Evolutionary conservation across 257 asterid species (phyloP).

Genomic region (Schizonepeta tenuifolia): DNA sequence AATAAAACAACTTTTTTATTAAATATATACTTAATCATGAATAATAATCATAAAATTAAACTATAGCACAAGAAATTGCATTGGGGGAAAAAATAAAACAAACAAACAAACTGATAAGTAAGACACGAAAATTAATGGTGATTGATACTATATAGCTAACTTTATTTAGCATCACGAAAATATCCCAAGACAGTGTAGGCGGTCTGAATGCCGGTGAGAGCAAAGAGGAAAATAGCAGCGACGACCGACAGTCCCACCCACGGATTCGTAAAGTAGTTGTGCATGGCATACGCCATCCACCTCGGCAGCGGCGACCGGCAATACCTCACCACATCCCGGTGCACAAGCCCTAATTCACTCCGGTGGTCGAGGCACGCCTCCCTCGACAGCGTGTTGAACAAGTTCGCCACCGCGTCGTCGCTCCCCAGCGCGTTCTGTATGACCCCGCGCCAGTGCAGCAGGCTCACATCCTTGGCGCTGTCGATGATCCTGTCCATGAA

Average conservation of each 20-base stretch:
- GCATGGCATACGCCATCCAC: slow-evolving; percentile 41
- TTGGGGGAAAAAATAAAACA: too few relatives aligned
- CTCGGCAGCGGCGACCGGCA: slow-evolving; percentile 34
- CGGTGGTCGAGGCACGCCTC: slow-evolving; percentile 31
- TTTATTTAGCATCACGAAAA: too few relatives aligned
- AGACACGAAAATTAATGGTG: too few relatives aligned
- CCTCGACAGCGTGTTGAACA: slow-evolving; percentile 45
- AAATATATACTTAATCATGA: too few relatives aligned
- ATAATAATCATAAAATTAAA: too few relatives aligned
- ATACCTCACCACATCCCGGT: slow-evolving; percentile 20
- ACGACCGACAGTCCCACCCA: slow-evolving; percentile 44
- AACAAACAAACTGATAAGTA: too few relatives aligned
- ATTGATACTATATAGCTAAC: too few relatives aligned
- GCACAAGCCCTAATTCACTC: slow-evolving; percentile 24
- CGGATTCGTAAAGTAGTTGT: slow-evolving; percentile 47
- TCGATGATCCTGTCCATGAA: slow-evolving; percentile 45
- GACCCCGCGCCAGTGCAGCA: slow-evolving; percentile 35
- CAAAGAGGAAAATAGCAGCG: slow-evolving; percentile 52
- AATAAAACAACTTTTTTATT: too few relatives aligned
- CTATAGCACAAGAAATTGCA: too few relatives aligned
- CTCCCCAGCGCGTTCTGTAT: slow-evolving; percentile 43
- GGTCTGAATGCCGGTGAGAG: slow-evolving; percentile 15
- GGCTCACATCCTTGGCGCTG: slow-evolving; percentile 40
- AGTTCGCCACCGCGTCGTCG: slow-evolving; percentile 42
- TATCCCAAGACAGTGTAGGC: too few relatives aligned